Evolutionary conservation across 768 basidiomycete species (phyloP), one percentile per base, ranked within the genome.

Genomic region (Mycena sanguinolenta): DNA sequence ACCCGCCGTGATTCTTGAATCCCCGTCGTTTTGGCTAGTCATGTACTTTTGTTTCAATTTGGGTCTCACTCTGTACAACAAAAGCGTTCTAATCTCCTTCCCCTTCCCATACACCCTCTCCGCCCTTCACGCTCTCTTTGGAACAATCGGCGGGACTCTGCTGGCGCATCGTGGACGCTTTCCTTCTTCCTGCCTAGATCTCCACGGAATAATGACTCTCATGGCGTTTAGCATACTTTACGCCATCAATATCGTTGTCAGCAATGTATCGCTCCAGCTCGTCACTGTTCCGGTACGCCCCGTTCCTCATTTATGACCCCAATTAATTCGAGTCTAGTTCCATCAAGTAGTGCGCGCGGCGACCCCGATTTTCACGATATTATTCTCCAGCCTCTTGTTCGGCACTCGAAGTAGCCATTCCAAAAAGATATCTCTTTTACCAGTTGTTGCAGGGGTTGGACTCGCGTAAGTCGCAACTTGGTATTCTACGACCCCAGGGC

Each of bases 51-150:
- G 83, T 69, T 93, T 97, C 87, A 99, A 98, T 81, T 90, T 99
- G 32, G 88, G 89, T 14, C 88, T 99, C 72, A 99, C 97, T 9
- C 84, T 99, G 52, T 98, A 95, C 82, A 99, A 99, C 88, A 99
- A 99, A 81, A 86, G 89, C 42, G 91, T 99, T 21, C 90, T 99
- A 70, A 91, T 94, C 62, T 89, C 88, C 65, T 99, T 99, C 77
- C 98, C 98, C 0, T 99, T 95, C 76, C 97, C 97, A 3, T 99
- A 98, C 84, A 94, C 95, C 2, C 87, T 99, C 27, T 98, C 97
- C 2, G 96, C 96, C 7, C 74, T 98, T 6, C 97, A 99, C 77
- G 92, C 97, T 4, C 84, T 98, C 16, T 94, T 91, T 71, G 95
- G 96, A 0, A 88, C 91, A 28, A 80, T 94, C 21, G 98, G 98